Percentiles rank a stretch among this genome's conserved stretches.
These are phyloP conservation scores for Globisporangium mamillatum DNA, from an alignment of 352 stramenopile genomes.

Conservation along the genomic window DNA sequence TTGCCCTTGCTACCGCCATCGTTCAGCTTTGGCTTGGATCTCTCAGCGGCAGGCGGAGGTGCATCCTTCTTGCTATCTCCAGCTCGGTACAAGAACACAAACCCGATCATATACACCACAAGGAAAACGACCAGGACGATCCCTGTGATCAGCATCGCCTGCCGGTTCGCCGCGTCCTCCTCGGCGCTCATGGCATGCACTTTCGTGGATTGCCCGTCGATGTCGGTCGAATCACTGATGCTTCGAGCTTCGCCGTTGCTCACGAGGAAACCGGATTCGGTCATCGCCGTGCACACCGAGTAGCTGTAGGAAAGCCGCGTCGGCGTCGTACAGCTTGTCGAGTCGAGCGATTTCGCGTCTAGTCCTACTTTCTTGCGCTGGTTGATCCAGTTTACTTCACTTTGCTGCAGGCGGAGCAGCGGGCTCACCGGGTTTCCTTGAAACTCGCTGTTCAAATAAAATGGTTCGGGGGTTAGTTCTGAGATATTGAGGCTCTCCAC, in stretches of 20 bases:
- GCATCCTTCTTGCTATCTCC: not conserved
- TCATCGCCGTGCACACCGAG: not conserved
- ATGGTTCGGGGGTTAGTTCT: not conserved
- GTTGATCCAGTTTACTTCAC: slow-evolving; percentile 7
- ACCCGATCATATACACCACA: not conserved
- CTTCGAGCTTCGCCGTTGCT: not conserved
- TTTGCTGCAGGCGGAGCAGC: not conserved
- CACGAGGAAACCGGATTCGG: not conserved
- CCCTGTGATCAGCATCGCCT: slow-evolving; percentile 12
- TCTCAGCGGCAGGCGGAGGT: not conserved
- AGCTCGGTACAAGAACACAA: slow-evolving; percentile 11
- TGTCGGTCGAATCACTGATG: not conserved
- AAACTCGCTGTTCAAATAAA: slow-evolving; percentile 5
- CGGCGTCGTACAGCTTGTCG: not conserved
- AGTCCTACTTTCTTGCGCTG: not conserved
- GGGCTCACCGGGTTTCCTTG: slow-evolving; percentile 7
- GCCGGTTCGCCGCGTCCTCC: slow-evolving; percentile 9
- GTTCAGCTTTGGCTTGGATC: not conserved
- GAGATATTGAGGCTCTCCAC: not conserved
- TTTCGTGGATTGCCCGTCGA: not conserved
- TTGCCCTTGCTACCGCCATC: not conserved
- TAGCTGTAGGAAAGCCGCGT: not conserved
- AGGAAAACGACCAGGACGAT: not conserved
- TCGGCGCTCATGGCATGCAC: not conserved
- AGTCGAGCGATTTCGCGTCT: slow-evolving; percentile 3